Percentiles rank a stretch among this genome's conserved stretches.
phyloP scores from a whole-genome alignment of 1,139 yeast genomes.

The Saccharomyces hybrid region DNA sequence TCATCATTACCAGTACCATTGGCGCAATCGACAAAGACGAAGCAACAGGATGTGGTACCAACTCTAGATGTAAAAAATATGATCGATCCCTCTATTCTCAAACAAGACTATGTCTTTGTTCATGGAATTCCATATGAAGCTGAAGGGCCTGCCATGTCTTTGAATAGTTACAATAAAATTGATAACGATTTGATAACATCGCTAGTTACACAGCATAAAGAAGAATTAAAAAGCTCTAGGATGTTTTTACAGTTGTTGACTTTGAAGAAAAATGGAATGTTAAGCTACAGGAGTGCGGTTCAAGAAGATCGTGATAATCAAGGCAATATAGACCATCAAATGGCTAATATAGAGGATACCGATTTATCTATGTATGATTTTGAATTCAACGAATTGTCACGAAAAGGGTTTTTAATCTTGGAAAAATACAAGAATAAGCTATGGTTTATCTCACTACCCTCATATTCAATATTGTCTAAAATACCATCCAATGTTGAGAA shows the following conservation, averaged over 20 bases:
- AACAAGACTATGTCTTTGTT: constrained; percentile 25
- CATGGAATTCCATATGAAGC: constrained; percentile 22
- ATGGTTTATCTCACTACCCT: constrained; percentile 45
- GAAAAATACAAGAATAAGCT: constrained; percentile 55
- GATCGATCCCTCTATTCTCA: constrained; percentile 9
- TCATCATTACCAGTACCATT: neutral
- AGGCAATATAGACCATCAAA: constrained; percentile 30
- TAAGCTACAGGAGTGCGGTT: constrained; percentile 23
- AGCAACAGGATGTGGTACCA: neutral
- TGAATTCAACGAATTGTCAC: constrained; percentile 52
- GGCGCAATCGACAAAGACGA: neutral
- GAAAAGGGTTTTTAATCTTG: constrained; percentile 54
- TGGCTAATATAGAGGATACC: constrained; percentile 38
- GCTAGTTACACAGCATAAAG: constrained; percentile 34
- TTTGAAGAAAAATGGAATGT: constrained; percentile 36
- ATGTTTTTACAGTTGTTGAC: constrained; percentile 33
- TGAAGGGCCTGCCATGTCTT: constrained; percentile 23
- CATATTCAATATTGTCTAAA: constrained; percentile 11
- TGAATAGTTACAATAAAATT: constrained; percentile 20
- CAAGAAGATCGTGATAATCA: constrained; percentile 10
- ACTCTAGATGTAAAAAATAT: neutral
- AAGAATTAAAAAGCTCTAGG: constrained; percentile 33
- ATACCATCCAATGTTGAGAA: constrained; percentile 11
- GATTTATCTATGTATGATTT: constrained; percentile 73
- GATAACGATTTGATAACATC: constrained; percentile 25